Percentiles rank a stretch among this genome's conserved stretches.
Evolutionary conservation across 1,284 basidiomycete species (phyloP).

Genomic region (Naganishia albida): DNA sequence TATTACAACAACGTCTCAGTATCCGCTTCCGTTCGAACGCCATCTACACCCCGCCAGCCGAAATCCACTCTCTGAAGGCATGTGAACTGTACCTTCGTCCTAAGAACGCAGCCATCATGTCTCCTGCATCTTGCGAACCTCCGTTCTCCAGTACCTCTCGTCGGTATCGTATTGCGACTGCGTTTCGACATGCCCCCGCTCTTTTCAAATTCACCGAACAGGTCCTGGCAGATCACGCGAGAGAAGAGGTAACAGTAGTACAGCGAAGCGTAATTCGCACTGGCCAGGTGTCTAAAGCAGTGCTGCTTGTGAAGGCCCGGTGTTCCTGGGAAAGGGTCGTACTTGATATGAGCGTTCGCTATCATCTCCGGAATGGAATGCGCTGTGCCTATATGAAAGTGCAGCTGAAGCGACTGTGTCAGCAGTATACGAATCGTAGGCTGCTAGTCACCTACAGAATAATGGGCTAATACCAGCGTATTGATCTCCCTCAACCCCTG

Average conservation of each 20-base stretch:
- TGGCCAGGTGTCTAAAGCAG: background rate
- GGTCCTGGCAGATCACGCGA: constrained; percentile 6
- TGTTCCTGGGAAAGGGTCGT: background rate
- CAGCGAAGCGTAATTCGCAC: background rate
- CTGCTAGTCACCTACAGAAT: background rate
- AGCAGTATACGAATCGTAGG: no score
- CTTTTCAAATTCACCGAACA: constrained; percentile 1
- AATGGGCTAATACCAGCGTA: background rate
- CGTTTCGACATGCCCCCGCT: background rate
- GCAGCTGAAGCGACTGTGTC: no score
- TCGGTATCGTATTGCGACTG: background rate
- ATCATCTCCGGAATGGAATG: no score
- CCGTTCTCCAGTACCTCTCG: constrained; percentile 2
- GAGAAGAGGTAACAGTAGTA: constrained; percentile 5
- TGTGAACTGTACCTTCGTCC: background rate
- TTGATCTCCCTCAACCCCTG: background rate
- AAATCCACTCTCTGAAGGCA: constrained; percentile 3
- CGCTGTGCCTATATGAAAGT: no score
- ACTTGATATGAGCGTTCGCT: background rate
- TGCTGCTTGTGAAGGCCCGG: background rate
- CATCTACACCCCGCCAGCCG: no score
- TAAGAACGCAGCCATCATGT: constrained; percentile 10
- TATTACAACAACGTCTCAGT: no score
- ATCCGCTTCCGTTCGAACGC: no score
- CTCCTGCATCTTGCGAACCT: constrained; percentile 10